Conservation (phyloP, 2,329 filamentous ascomycete species). For the Chrysoporthe deuterocubensis region DNA sequence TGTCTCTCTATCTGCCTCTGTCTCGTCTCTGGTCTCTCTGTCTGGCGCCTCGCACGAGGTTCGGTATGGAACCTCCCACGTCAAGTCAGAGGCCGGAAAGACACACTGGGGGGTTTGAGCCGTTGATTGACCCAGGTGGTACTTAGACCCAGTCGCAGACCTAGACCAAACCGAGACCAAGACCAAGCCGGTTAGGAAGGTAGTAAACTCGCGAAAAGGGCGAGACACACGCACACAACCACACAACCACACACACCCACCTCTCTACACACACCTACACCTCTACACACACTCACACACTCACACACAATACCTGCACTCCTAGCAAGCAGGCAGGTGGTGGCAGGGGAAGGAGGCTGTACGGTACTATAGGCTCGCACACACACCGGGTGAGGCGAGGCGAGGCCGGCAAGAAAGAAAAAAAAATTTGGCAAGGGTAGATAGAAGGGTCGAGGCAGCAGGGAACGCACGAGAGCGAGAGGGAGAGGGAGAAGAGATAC, state of each 20-base stretch:
- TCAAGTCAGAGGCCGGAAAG: background rate
- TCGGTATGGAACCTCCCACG: background rate
- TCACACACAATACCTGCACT: background rate
- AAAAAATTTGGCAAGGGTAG: background rate
- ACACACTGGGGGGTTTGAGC: constrained; percentile 13
- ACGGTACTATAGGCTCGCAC: background rate
- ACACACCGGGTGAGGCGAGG: constrained; percentile 6
- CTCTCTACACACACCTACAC: background rate
- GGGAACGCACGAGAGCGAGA: background rate
- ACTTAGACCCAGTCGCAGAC: constrained; percentile 8
- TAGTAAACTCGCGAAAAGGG: constrained; percentile 22
- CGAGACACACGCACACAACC: constrained; percentile 6
- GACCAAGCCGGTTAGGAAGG: constrained; percentile 28
- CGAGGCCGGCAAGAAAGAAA: background rate
- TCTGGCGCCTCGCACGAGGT: background rate
- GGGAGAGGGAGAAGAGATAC: background rate
- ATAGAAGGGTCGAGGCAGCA: background rate
- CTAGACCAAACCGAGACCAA: constrained; percentile 23
- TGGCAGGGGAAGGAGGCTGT: background rate
- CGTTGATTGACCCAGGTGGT: constrained; percentile 17
- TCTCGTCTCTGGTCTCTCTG: background rate
- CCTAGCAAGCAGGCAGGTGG: background rate
- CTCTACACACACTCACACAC: background rate
- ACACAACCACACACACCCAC: background rate
- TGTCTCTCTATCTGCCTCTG: background rate